Evolutionary conservation across 257 asterid genomes (phyloP).

Genomic region (Capsicum chinense): DNA sequence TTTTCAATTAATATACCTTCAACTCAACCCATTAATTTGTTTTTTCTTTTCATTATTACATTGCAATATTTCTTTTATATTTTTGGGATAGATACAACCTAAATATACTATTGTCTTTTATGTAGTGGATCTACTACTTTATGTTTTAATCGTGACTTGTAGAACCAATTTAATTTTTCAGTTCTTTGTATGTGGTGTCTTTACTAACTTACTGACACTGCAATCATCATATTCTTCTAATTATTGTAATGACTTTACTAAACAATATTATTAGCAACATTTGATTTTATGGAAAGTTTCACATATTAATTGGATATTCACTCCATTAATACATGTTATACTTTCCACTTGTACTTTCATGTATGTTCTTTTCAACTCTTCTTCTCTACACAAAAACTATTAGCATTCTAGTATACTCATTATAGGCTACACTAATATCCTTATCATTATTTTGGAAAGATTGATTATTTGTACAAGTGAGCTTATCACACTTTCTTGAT

Average conservation of each 20-base stretch:
- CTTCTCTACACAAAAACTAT: background rate
- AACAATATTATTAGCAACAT: background rate
- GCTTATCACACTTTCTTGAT: background rate
- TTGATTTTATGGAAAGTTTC: background rate
- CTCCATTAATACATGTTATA: background rate
- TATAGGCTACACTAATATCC: background rate
- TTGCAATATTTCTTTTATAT: background rate
- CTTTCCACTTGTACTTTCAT: background rate
- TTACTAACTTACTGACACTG: background rate
- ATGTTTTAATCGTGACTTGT: background rate
- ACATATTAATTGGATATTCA: constrained; percentile 20
- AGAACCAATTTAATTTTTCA: background rate
- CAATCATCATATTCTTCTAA: background rate
- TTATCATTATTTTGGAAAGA: background rate
- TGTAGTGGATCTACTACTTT: constrained; percentile 3
- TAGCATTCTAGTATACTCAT: background rate
- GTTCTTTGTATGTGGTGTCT: background rate
- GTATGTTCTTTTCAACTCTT: background rate
- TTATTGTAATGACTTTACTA: background rate
- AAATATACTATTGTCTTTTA: background rate
- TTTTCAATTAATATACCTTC: constrained; percentile 21
- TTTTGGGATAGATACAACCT: constrained; percentile 18
- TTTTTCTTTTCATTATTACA: background rate
- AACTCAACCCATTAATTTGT: background rate
- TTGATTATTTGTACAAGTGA: constrained; percentile 20